Evolutionary conservation across 495 filamentous ascomycete species (phyloP), one percentile per base, ranked within the genome.

Genomic region (Haplographium delicatum): DNA sequence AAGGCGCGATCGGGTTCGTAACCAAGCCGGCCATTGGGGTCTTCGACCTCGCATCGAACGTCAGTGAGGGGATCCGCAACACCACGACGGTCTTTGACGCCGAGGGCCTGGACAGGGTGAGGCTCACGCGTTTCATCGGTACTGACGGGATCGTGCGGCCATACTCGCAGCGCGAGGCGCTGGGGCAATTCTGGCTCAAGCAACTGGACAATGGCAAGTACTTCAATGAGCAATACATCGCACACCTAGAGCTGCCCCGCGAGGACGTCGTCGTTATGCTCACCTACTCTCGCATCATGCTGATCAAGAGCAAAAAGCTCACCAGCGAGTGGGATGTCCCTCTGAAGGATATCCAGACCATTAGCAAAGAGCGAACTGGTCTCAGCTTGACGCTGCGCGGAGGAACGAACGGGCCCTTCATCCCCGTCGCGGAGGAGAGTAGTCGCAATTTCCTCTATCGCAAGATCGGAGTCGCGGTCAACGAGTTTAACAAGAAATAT

Each of bases 131-230:
- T 34, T 95, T 95, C 70, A 87, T 98, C 50, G 87, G 88, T 16
- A 78, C 82, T 30, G 93, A 97, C 63, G 93, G 91, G 27, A 86
- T 97, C 50, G 90, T 98, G 16, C 84, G 93, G 5, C 94, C 93
- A 5, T 98, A 96, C 73, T 89, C 82, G 11, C 91, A 97, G 65
- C 88, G 93, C 13, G 93, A 98, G 72, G 90, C 93, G 1, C 81
- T 98, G 11, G 93, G 93, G 7, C 93, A 98, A 66, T 95, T 91
- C 72, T 98, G 93, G 93, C 82, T 98, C 57, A 98, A 98, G 73
- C 95, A 95, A 18, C 77, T 93, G 1, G 94, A 97, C 62, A 91
- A 95, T 51, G 93, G 93, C 40, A 94, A 91, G 70, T 95, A 88
- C 72, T 98, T 98, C 78, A 82, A 91, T 69, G 94, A 97, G 66